These are phyloP conservation scores for Eucalyptus erythrocorys DNA, from an alignment of 345 rosid species.

Conservation along the genomic window DNA sequence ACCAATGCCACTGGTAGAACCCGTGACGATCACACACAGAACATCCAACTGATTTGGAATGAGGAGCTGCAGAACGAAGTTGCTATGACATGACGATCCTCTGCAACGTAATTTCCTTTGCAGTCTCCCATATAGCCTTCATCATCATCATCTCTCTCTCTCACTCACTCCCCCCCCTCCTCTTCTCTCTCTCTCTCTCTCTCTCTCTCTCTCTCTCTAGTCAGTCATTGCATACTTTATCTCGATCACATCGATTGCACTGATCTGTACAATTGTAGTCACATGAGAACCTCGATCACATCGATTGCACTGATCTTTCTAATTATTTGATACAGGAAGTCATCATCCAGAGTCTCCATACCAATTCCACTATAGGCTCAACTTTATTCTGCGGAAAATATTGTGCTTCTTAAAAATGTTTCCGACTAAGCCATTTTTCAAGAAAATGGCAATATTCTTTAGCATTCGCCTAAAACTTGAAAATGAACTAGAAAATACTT, in stretches of 20 bases:
- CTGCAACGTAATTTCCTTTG: background rate
- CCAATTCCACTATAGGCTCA: background rate
- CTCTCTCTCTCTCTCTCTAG: background rate
- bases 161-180: background rate
- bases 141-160: background rate
- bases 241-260: background rate
- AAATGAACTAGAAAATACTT: too few relatives aligned
- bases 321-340: background rate
- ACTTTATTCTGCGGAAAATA: too few relatives aligned
- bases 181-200: background rate
- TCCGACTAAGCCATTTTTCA: too few relatives aligned
- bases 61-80: background rate
- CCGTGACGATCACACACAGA: background rate
- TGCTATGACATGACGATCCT: background rate
- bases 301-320: background rate
- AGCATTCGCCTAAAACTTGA: too few relatives aligned
- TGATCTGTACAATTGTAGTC: background rate
- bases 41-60: background rate
- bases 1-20: background rate
- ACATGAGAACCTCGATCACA: background rate
- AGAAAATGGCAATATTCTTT: too few relatives aligned
- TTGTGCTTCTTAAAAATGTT: too few relatives aligned
- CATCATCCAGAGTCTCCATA: background rate
- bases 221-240: background rate
- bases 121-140: background rate